These are phyloP conservation scores for Venustampulla echinocandica DNA, from an alignment of 495 filamentous ascomycete genomes.

Conservation along the genomic window DNA sequence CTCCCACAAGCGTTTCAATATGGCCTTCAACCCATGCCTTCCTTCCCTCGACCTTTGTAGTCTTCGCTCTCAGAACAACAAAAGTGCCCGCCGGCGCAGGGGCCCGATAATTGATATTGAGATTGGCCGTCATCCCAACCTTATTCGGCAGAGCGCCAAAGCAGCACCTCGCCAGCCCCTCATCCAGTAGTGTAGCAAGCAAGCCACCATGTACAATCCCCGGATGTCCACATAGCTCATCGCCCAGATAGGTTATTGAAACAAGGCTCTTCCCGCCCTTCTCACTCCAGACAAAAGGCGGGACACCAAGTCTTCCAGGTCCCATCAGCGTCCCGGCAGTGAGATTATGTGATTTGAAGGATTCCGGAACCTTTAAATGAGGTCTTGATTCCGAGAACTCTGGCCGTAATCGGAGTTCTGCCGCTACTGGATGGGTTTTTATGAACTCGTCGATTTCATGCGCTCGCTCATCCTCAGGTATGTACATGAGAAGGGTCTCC, in stretches of 20 bases:
- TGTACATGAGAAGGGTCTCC: conserved; percentile 62
- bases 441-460: conserved; percentile 63
- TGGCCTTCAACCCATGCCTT: conserved; percentile 94
- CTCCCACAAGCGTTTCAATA: conserved; percentile 70
- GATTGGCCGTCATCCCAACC: conserved; percentile 81
- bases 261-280: conserved; percentile 62
- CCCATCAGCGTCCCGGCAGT: conserved; percentile 76
- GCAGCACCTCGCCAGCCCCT: conserved; percentile 83
- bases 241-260: conserved; percentile 70
- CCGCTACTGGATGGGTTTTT: conserved; percentile 61
- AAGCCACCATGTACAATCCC: conserved; percentile 90
- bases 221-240: conserved; percentile 79
- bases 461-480: conserved; percentile 49
- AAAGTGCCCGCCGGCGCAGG: conserved; percentile 71
- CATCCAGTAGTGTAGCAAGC: conserved; percentile 85
- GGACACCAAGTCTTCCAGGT: conserved; percentile 67
- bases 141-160: conserved; percentile 85
- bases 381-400: conserved; percentile 72
- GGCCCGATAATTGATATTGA: conserved; percentile 81
- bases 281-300: conserved; percentile 69
- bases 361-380: conserved; percentile 70
- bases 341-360: conserved; percentile 60
- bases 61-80: conserved; percentile 71
- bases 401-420: conserved; percentile 54
- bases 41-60: conserved; percentile 80